phyloP scores from a whole-genome alignment of 805 yeast genomes.

The Ogataea allantospora region DNA sequence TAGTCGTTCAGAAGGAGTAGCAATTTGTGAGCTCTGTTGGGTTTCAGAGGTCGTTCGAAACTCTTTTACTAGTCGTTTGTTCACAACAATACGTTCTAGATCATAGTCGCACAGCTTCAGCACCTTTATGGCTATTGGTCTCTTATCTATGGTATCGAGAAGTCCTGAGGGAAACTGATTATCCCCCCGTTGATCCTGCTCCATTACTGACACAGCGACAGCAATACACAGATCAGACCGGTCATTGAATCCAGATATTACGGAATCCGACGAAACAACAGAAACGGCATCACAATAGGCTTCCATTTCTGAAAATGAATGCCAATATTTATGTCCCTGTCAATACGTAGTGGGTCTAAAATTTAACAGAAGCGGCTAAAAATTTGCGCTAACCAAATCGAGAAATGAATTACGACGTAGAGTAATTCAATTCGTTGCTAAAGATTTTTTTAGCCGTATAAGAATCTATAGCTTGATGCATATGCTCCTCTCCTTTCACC shows the following conservation, averaged over 20 bases:
- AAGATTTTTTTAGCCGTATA: background rate
- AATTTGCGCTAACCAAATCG: conserved; percentile 3
- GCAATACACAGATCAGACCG: conserved; percentile 14
- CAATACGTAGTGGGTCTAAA: conserved; percentile 1
- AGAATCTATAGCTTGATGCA: background rate
- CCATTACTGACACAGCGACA: background rate
- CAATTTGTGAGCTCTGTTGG: background rate
- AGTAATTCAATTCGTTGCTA: too few species aligned
- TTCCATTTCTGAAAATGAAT: too few species aligned
- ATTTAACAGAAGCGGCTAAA: conserved; percentile 2
- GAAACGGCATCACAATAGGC: background rate
- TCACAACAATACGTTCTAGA: conserved; percentile 2
- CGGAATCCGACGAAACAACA: conserved; percentile 15
- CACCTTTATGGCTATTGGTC: conserved; percentile 1
- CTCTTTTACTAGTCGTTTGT: conserved; percentile 8
- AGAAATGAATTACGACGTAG: background rate
- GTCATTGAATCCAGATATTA: conserved; percentile 22
- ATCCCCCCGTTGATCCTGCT: background rate
- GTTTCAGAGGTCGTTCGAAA: background rate
- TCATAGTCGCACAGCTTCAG: conserved; percentile 4
- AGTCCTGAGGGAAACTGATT: background rate
- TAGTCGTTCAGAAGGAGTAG: conserved; percentile 1
- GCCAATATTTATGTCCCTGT: background rate
- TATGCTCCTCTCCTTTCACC: background rate
- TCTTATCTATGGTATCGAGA: background rate